These are phyloP conservation scores for Saturnispora zaruensis DNA, from an alignment of 805 yeast genomes.

Conservation along the genomic window DNA sequence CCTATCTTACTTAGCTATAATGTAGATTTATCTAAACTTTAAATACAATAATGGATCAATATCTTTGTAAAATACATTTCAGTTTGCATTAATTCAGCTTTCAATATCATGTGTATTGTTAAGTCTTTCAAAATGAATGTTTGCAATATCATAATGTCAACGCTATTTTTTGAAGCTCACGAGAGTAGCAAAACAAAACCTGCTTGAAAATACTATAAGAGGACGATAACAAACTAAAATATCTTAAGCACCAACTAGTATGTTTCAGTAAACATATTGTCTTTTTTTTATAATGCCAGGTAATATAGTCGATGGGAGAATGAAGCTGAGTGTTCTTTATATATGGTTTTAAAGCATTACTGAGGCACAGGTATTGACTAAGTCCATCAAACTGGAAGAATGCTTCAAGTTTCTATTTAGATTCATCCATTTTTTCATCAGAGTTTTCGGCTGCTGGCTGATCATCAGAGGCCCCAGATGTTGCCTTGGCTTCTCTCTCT, in stretches of 20 bases:
- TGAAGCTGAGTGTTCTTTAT: not conserved
- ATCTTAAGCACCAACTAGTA: conserved; percentile 34
- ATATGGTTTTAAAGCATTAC: not conserved
- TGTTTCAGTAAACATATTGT: not conserved
- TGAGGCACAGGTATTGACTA: not conserved
- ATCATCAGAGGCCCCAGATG: conserved; percentile 12
- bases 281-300: not conserved
- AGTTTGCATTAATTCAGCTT: too few species aligned
- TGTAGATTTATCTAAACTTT: too few species aligned
- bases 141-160: too few species aligned
- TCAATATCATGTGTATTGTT: too few species aligned
- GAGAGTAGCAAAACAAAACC: not conserved
- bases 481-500: conserved; percentile 49
- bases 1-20: too few species aligned
- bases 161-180: not conserved
- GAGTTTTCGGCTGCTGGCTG: conserved; percentile 9
- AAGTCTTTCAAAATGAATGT: too few species aligned
- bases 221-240: conserved; percentile 27
- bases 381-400: not conserved
- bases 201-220: not conserved
- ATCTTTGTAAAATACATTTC: too few species aligned
- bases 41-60: too few species aligned
- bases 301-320: not conserved
- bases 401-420: not conserved
- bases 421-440: conserved; percentile 13